Percentiles rank a stretch among this genome's conserved stretches.
phyloP scores from a whole-genome alignment of 305 asterid species.

The Withania somnifera region DNA sequence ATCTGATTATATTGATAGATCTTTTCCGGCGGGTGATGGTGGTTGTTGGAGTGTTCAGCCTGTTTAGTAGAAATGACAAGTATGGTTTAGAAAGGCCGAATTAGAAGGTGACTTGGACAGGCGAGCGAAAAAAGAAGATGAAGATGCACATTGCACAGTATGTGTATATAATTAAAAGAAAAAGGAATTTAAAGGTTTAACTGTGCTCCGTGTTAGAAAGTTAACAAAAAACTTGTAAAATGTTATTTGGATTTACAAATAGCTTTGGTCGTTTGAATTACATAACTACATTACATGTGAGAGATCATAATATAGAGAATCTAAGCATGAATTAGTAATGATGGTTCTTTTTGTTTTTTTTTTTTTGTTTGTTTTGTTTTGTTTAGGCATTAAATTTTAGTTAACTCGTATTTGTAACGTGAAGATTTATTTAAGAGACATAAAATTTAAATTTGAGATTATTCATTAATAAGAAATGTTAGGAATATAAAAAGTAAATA shows the following conservation, averaged over 20 bases:
- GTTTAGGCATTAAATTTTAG: no score
- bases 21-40: not conserved
- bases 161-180: not conserved
- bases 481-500: no score
- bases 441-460: no score
- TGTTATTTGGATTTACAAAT: not conserved
- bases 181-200: not conserved
- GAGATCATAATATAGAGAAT: no score
- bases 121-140: not conserved
- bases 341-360: no score
- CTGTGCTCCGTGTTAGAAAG: not conserved
- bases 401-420: no score
- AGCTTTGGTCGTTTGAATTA: not conserved
- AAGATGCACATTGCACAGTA: not conserved
- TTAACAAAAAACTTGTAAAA: no score
- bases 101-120: not conserved
- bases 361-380: no score
- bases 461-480: no score
- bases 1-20: conserved; percentile 16
- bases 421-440: no score
- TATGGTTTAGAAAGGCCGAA: not conserved
- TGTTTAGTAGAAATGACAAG: not conserved
- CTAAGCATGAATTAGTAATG: no score
- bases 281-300: no score
- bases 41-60: not conserved